phyloP scores from a whole-genome alignment of 2,329 filamentous ascomycete species.

The Pseudogymnoascus sp. region DNA sequence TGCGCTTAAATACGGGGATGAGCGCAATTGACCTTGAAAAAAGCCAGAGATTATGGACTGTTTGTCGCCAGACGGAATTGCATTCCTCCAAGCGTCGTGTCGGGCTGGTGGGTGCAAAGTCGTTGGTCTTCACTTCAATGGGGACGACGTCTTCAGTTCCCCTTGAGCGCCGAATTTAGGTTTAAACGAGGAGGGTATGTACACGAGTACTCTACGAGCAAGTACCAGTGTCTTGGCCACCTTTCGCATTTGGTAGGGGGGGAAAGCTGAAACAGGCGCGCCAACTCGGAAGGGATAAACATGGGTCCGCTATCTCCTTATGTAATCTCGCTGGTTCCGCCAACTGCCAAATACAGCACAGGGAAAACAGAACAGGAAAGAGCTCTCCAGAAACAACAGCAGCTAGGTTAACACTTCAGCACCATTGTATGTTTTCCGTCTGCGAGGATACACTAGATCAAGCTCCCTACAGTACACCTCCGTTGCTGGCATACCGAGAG shows the following conservation, averaged over 20 bases:
- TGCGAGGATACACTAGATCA: not conserved
- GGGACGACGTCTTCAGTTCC: slow-evolving; percentile 6
- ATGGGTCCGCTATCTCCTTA: not conserved
- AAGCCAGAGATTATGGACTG: not conserved
- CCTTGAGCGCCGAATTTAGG: slow-evolving; percentile 7
- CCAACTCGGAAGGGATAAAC: not conserved
- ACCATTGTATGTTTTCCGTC: not conserved
- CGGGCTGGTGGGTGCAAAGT: not conserved
- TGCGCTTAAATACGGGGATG: not conserved
- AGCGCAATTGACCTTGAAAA: slow-evolving; percentile 6
- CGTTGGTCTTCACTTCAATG: not conserved
- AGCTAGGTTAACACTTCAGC: not conserved
- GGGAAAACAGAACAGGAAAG: not conserved
- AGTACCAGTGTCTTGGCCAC: slow-evolving; percentile 3
- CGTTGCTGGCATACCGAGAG: too few relatives aligned
- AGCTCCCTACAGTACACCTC: too few relatives aligned
- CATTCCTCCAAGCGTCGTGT: slow-evolving; percentile 7
- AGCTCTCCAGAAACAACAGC: not conserved
- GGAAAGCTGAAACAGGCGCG: slow-evolving; percentile 7
- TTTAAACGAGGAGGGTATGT: slow-evolving; percentile 7
- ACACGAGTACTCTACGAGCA: not conserved
- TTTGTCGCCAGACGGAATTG: slow-evolving; percentile 4
- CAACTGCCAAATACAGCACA: not conserved
- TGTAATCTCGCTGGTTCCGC: not conserved
- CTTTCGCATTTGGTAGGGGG: slow-evolving; percentile 6